Percentiles rank a stretch among this genome's conserved stretches.
Evolutionary conservation across 805 yeast species (phyloP).

Genomic region (Cyberlindnera samutprakarnensis): DNA sequence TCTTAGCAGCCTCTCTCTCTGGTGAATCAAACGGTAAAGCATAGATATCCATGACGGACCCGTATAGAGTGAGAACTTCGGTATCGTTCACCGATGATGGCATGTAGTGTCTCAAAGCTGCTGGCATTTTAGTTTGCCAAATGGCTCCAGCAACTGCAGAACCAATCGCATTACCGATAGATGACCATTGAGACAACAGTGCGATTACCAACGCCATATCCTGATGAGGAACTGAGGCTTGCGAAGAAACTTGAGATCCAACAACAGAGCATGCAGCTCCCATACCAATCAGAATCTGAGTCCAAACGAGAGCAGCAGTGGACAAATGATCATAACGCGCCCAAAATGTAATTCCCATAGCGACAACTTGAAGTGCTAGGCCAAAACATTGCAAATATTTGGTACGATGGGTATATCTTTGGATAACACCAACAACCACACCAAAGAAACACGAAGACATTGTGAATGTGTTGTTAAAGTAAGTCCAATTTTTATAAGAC

Average conservation of each 20-base stretch:
- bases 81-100: constrained; percentile 20
- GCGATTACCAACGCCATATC: constrained; percentile 31
- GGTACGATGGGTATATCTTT: constrained; percentile 28
- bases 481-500: constrained; percentile 26
- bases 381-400: constrained; percentile 28
- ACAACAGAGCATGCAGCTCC: constrained; percentile 31
- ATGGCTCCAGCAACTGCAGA: constrained; percentile 31
- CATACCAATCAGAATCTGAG: constrained; percentile 27
- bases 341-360: constrained; percentile 21
- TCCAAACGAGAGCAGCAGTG: constrained; percentile 18
- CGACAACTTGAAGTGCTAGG: constrained; percentile 24
- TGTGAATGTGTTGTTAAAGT: constrained; percentile 27
- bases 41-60: constrained; percentile 18
- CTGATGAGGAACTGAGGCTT: constrained; percentile 33
- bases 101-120: constrained; percentile 23
- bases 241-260: constrained; percentile 28
- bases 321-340: constrained; percentile 13
- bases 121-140: constrained; percentile 26
- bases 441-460: constrained; percentile 30
- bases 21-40: constrained; percentile 21
- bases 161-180: constrained; percentile 32
- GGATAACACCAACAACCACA: constrained; percentile 25
- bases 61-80: constrained; percentile 19
- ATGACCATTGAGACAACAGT: constrained; percentile 24
- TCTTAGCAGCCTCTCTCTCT: constrained; percentile 26